Conservation (phyloP, 768 basidiomycete species). For the Pisolithus microcarpus region DNA sequence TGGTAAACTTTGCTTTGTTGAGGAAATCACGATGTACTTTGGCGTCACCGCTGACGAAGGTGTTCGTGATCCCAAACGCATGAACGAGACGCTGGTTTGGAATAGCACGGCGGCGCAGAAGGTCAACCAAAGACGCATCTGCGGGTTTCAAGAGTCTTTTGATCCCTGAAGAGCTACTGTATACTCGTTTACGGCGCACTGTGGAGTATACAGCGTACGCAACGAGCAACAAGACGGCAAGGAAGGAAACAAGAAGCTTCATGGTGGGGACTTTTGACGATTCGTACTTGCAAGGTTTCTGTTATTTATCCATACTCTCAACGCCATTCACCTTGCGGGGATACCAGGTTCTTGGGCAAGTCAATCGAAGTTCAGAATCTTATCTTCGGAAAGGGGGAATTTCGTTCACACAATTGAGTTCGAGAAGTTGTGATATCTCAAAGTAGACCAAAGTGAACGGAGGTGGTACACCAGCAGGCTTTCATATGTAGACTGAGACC, state of each 20-base stretch:
- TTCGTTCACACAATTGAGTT: too few relatives aligned
- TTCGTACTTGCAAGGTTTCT: background rate
- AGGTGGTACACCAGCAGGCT: too few relatives aligned
- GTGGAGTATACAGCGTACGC: background rate
- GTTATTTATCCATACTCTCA: background rate
- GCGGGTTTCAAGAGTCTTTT: slow-evolving; percentile 13
- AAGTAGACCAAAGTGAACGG: too few relatives aligned
- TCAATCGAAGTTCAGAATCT: too few relatives aligned
- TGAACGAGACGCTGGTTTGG: slow-evolving; percentile 20
- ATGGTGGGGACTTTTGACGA: background rate
- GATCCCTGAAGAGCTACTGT: slow-evolving; percentile 6
- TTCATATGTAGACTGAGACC: too few relatives aligned
- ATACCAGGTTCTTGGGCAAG: too few relatives aligned
- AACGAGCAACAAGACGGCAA: background rate
- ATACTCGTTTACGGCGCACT: slow-evolving; percentile 1
- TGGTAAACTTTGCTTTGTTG: slow-evolving; percentile 15
- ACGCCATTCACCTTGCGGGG: background rate
- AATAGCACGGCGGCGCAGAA: slow-evolving; percentile 14
- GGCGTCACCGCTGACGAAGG: slow-evolving; percentile 41
- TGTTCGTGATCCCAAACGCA: slow-evolving; percentile 34
- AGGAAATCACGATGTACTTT: slow-evolving; percentile 24
- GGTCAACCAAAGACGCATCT: background rate
- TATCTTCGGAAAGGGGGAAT: too few relatives aligned
- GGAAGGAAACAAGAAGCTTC: background rate
- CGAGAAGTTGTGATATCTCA: too few relatives aligned